These are phyloP conservation scores for Diaporthe destruens DNA, from an alignment of 2,329 filamentous ascomycete genomes.

Conservation along the genomic window DNA sequence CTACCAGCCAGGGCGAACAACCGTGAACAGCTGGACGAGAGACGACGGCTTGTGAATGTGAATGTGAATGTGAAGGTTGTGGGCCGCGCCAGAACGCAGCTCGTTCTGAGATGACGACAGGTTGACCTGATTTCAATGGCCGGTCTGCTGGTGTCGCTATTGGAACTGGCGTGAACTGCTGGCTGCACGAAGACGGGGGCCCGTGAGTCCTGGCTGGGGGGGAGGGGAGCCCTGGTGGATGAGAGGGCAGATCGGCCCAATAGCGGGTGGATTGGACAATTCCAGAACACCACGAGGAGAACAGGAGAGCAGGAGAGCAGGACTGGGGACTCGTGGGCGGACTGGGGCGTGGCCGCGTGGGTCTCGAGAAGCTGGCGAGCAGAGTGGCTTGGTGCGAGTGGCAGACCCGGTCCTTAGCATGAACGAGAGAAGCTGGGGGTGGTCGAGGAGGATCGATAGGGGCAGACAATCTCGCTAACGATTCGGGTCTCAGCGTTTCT, in stretches of 20 bases:
- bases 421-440: conserved; percentile 51
- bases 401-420: conserved; percentile 50
- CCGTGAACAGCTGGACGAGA: conserved; percentile 32
- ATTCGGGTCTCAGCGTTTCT: conserved; percentile 48
- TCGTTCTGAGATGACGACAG: conserved; percentile 32
- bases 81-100: conserved; percentile 17
- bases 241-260: conserved; percentile 33
- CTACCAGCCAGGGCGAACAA: conserved; percentile 32
- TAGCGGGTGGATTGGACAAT: conserved; percentile 32
- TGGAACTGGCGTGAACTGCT: conserved; percentile 30
- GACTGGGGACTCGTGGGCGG: conserved; percentile 35
- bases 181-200: conserved; percentile 28
- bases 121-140: conserved; percentile 22
- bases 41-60: background rate
- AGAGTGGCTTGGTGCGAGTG: conserved; percentile 37
- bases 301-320: conserved; percentile 18
- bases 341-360: conserved; percentile 31
- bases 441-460: conserved; percentile 49
- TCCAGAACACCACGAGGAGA: conserved; percentile 10
- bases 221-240: conserved; percentile 4
- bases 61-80: conserved; percentile 20
- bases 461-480: conserved; percentile 58
- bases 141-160: conserved; percentile 30
- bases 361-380: conserved; percentile 33
- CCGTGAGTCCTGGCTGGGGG: conserved; percentile 33